These are phyloP conservation scores for Rhytidiadelphus loreus DNA, from an alignment of 225 moss, liverwort and hornwort species.

Conservation along the genomic window DNA sequence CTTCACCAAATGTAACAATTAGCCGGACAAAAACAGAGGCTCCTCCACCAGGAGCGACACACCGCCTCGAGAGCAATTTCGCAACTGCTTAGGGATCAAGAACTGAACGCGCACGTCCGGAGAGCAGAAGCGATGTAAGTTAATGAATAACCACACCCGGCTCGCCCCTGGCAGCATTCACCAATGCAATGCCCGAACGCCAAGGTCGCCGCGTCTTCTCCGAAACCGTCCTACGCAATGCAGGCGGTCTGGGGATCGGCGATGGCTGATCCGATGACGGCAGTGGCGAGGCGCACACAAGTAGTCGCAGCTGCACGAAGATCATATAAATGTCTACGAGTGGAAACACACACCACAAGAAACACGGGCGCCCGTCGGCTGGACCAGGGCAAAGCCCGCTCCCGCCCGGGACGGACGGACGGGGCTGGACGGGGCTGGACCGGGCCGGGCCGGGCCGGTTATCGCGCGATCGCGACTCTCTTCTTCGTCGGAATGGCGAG, in stretches of 20 bases:
- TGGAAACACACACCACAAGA: not conserved
- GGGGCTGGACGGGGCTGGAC: too few relatives aligned
- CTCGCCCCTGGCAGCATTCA: not conserved
- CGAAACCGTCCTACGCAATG: constrained; percentile 9
- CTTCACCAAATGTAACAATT: not conserved
- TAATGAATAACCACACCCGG: not conserved
- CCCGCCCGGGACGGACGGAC: not conserved
- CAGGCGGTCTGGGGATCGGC: constrained; percentile 8
- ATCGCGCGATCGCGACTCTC: not conserved
- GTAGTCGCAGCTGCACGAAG: not conserved
- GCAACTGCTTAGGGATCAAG: constrained; percentile 9
- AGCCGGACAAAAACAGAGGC: not conserved
- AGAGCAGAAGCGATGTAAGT: constrained; percentile 6
- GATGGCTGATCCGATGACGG: constrained; percentile 6
- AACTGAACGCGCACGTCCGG: constrained; percentile 1
- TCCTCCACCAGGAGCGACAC: not conserved
- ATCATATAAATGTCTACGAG: not conserved
- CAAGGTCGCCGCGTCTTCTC: not conserved
- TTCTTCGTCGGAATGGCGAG: not conserved
- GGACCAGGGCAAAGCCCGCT: not conserved
- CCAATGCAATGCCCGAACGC: not conserved
- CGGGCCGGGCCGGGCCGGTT: not conserved
- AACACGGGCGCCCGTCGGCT: not conserved
- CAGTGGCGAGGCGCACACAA: not conserved
- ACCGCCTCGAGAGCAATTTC: not conserved